Evolutionary conservation across 768 basidiomycete genomes (phyloP).

Genomic region (Hirschioporus abietinus): DNA sequence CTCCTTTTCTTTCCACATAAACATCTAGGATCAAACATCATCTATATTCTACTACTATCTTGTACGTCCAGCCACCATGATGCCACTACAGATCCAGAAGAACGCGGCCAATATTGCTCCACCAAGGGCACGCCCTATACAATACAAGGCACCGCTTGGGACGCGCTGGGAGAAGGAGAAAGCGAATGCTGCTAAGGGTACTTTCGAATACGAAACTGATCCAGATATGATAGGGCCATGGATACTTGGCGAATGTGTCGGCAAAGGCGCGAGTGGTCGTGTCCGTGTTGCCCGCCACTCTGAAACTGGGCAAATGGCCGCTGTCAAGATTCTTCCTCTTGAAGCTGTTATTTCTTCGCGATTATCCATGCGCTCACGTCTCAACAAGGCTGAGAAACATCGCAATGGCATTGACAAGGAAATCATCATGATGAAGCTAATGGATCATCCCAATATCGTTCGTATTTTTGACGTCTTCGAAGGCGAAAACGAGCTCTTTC

Average conservation of each 20-base stretch:
- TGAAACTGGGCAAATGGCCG: conserved; percentile 84
- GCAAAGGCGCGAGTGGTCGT: conserved; percentile 90
- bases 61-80: not conserved
- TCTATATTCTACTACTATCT: not conserved
- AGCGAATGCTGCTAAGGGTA: conserved; percentile 67
- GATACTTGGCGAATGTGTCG: conserved; percentile 90
- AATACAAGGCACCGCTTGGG: conserved; percentile 63
- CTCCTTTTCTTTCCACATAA: not conserved
- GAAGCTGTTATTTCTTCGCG: conserved; percentile 73
- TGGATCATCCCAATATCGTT: conserved; percentile 97
- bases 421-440: conserved; percentile 98
- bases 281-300: conserved; percentile 91
- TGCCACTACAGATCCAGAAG: not conserved
- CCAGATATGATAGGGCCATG: conserved; percentile 86
- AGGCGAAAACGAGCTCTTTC: conserved; percentile 83
- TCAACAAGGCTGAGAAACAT: conserved; percentile 73
- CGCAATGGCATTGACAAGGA: conserved; percentile 87
- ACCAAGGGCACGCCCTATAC: conserved; percentile 66
- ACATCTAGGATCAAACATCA: not conserved
- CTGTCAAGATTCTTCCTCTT: conserved; percentile 91
- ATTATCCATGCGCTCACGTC: conserved; percentile 56
- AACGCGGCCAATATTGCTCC: conserved; percentile 41
- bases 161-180: conserved; percentile 89
- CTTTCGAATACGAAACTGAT: conserved; percentile 80
- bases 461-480: conserved; percentile 95